Conservation (phyloP, 169 alveolate species). For the Plasmodium yoelii region DNA sequence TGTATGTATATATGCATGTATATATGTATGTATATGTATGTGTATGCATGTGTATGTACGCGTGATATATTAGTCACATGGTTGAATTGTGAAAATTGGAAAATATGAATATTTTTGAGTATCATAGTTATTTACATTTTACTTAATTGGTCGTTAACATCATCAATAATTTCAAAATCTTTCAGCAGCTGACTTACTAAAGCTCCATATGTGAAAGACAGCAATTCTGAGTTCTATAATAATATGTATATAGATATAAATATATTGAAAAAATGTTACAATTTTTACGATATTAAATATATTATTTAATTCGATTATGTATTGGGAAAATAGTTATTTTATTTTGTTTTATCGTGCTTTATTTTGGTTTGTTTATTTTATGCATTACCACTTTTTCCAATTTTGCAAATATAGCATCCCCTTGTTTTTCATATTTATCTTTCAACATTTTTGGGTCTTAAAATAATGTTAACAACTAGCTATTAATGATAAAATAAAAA, state of each 20-base stretch:
- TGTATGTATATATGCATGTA: background rate
- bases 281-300: no score
- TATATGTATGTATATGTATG: no score
- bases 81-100: background rate
- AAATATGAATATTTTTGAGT: background rate
- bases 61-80: no score
- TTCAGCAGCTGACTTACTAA: slow-evolving; percentile 91
- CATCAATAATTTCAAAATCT: slow-evolving; percentile 92
- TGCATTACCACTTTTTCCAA: slow-evolving; percentile 82
- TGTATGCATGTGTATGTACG: no score
- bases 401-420: slow-evolving; percentile 84
- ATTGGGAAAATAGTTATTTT: no score
- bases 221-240: slow-evolving; percentile 90
- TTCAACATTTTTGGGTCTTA: slow-evolving; percentile 54
- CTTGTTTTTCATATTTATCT: slow-evolving; percentile 83
- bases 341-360: no score
- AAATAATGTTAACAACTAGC: background rate
- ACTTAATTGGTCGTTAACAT: slow-evolving; percentile 91
- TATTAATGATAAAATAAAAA: no score
- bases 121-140: slow-evolving; percentile 74
- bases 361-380: no score
- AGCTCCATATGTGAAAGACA: slow-evolving; percentile 92
- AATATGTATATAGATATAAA: slow-evolving; percentile 8
- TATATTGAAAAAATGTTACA: background rate
- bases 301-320: no score